Percentiles rank a stretch among this genome's conserved stretches.
These are phyloP conservation scores for Neurospora sp. DNA, from an alignment of 495 filamentous ascomycete species.

Conservation along the genomic window DNA sequence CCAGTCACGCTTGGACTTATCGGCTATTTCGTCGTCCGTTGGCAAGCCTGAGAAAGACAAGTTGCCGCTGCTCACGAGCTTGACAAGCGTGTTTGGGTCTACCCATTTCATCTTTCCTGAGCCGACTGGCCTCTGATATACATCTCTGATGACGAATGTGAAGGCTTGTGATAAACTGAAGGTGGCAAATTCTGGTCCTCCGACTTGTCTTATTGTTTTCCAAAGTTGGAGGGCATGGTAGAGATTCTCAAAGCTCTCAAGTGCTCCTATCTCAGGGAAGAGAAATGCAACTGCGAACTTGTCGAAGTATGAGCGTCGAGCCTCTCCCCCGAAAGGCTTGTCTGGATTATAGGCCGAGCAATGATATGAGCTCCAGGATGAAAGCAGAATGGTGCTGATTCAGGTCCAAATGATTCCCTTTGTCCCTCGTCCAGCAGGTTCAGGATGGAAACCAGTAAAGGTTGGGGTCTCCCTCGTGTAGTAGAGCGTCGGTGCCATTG, in stretches of 20 bases:
- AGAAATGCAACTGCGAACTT: no score
- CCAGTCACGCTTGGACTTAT: neutral
- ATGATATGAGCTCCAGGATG: neutral
- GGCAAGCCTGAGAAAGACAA: neutral
- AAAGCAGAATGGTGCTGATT: neutral
- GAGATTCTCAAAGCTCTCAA: no score
- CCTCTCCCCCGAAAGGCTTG: accelerated
- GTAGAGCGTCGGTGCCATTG: neutral
- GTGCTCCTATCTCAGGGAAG: neutral
- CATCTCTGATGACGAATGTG: accelerated
- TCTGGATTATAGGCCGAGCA: neutral
- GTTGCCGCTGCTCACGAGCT: neutral
- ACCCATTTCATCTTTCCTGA: neutral
- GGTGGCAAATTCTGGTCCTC: neutral
- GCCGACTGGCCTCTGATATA: neutral
- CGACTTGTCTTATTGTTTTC: neutral
- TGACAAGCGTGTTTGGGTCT: accelerated
- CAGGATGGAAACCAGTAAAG: neutral
- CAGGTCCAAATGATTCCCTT: neutral
- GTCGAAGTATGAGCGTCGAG: no score
- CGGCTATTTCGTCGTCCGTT: neutral
- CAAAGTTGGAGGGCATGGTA: neutral
- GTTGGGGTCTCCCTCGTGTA: neutral
- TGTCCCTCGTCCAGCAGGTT: neutral
- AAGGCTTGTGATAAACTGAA: neutral